Evolutionary conservation across 2,329 filamentous ascomycete species (phyloP), one percentile per base, ranked within the genome.

Genomic region (Chaetomium globosum): DNA sequence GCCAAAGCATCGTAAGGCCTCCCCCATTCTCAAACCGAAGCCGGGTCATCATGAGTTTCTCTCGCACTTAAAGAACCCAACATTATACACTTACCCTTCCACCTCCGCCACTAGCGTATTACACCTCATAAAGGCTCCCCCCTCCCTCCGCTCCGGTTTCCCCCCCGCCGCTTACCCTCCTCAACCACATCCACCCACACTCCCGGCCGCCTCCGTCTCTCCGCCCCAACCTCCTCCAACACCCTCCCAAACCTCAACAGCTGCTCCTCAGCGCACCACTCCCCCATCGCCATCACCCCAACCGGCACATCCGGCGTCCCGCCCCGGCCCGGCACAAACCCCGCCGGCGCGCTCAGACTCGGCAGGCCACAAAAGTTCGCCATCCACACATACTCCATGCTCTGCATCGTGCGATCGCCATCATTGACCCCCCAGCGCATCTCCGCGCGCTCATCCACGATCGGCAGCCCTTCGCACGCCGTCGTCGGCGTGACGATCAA

Each of bases 401-500:
- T 79, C 61, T 76, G 70, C 30, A 83, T 73, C 0, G 81, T 83
- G 21, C 74, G 74, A 66, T 81, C 79, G 4, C 81, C 81, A 58
- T 83, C 81, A 36, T 77, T 81, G 0, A 83, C 64, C 1, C 81
- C 81, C 49, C 77, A 75, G 1, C 63, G 67, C 3, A 80, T 68
- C 70, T 82, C 81, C 0, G 69, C 71, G 4, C 70, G 53, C 48
- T 65, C 67, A 43, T 64, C 65, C 49, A 75, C 73, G 51, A 83
- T 80, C 2, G 77, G 80, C 73, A 80, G 80, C 5, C 81, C 82
- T 0, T 79, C 78, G 56, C 80, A 82, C 19, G 74, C 74, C 0
- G 86, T 89, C 0, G 89, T 91, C 0, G 91, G 90, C 0, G 88
- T 89, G 4, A 92, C 77, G 60, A 93, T 88, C 23, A 93, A 75